Conservation (phyloP, 192 early-diverging fungal genomes). For the Spizellomyces punctatus region DNA sequence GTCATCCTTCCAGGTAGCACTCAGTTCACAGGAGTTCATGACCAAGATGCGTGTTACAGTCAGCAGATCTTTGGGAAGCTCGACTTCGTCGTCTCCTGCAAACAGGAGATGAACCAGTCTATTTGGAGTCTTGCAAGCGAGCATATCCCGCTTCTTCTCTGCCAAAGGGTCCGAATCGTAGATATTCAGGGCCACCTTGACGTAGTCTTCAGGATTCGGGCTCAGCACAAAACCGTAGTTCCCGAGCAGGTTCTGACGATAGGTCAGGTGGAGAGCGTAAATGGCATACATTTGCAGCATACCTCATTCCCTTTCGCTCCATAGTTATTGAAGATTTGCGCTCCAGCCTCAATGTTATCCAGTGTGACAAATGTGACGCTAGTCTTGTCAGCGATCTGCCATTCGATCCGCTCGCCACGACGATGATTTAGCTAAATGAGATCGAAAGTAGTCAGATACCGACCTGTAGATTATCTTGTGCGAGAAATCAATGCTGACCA, state of each 20-base stretch:
- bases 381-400: constrained; percentile 30
- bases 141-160: constrained; percentile 1
- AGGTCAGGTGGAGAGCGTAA: background rate
- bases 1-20: background rate
- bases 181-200: constrained; percentile 45
- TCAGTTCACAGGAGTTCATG: constrained; percentile 33
- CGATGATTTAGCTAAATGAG: constrained; percentile 45
- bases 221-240: constrained; percentile 58
- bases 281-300: no score
- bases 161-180: constrained; percentile 37
- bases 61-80: constrained; percentile 29
- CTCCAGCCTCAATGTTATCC: constrained; percentile 21
- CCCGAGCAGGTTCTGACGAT: constrained; percentile 41
- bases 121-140: constrained; percentile 3
- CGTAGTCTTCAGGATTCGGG: constrained; percentile 53
- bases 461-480: background rate
- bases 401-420: constrained; percentile 45
- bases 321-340: constrained; percentile 53
- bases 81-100: constrained; percentile 33
- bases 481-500: constrained; percentile 25
- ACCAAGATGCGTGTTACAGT: constrained; percentile 40
- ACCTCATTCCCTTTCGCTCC: constrained; percentile 57
- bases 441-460: background rate
- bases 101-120: constrained; percentile 45
- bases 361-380: constrained; percentile 41